Evolutionary conservation across 768 basidiomycete species (phyloP), one percentile per base, ranked within the genome.

Genomic region (Suillus clintonianus): DNA sequence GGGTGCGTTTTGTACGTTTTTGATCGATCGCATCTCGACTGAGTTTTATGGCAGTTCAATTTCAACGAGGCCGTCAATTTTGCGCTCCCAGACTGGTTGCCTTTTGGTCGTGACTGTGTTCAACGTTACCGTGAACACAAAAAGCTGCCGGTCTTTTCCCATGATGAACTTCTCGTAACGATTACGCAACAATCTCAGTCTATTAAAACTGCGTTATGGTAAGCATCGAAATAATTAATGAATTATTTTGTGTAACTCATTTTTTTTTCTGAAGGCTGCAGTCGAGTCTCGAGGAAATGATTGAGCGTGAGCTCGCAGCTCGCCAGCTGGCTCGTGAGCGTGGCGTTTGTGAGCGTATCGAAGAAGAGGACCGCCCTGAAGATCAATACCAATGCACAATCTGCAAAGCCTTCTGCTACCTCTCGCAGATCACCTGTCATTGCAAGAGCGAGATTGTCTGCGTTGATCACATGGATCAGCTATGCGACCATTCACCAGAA

Each of bases 61-160:
- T 96, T 98, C 81, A 98, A 98, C 75, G 97, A 99, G 80, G 97
- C 97, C 4, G 97, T 99, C 71, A 99, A 99, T 76, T 99, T 99
- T 71, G 97, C 97, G 13, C 81, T 97, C 32, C 94, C 95, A 30
- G 95, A 98, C 74, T 99, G 97, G 97, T 80, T 99, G 53, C 81
- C 90, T 9, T 87, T 86, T 66, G 97, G 93, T 41, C 85, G 91
- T 45, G 92, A 92, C 62, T 97, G 95, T 72, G 94, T 96, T 14
- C 84, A 89, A 71, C 86, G 93, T 48, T 99, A 99, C 75, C 88
- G 93, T 69, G 89, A 93, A 66, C 91, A 97, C 76, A 80, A 87
- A 75, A 99, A 99, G 75, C 82, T 92, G 45, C 97, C 97, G 5
- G 97, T 99, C 5, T 99, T 99, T 78, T 98, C 95, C 37, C 97